Evolutionary conservation across 225 moss, liverwort and hornwort species (phyloP).

Genomic region (Physcomitrellopsis africana): DNA sequence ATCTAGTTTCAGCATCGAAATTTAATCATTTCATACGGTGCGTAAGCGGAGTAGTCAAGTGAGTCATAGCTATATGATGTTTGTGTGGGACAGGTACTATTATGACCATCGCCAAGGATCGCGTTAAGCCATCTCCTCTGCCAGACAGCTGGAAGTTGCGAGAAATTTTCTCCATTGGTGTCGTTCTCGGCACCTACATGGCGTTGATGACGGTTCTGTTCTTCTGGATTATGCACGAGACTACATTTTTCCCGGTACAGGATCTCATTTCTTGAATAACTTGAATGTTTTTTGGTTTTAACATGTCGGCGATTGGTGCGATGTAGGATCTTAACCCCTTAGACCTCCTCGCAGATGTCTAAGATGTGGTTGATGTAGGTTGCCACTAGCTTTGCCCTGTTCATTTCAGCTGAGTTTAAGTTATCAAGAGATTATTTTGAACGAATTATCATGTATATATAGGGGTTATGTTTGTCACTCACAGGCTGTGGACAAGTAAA

Average conservation of each 20-base stretch:
- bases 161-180: slow-evolving; percentile 48
- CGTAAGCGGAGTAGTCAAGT: too few species aligned
- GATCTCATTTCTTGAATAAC: neutral
- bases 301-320: neutral
- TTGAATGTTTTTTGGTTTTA: neutral
- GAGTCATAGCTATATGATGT: neutral
- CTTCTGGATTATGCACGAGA: slow-evolving; percentile 43
- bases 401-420: too few species aligned
- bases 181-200: neutral
- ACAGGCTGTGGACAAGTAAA: neutral
- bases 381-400: too few species aligned
- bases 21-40: neutral
- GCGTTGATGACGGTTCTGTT: slow-evolving; percentile 36
- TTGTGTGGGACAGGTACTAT: slow-evolving; percentile 45
- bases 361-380: too few species aligned
- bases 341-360: neutral
- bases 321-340: neutral
- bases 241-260: slow-evolving; percentile 34
- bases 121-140: slow-evolving; percentile 62
- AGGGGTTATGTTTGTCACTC: too few species aligned
- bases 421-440: too few species aligned
- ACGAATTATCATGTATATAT: too few species aligned
- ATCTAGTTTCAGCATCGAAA: neutral
- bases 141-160: slow-evolving; percentile 68
- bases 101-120: slow-evolving; percentile 67